Conservation (phyloP, 2,329 filamentous ascomycete species). For the Cryphonectria carpinicola region DNA sequence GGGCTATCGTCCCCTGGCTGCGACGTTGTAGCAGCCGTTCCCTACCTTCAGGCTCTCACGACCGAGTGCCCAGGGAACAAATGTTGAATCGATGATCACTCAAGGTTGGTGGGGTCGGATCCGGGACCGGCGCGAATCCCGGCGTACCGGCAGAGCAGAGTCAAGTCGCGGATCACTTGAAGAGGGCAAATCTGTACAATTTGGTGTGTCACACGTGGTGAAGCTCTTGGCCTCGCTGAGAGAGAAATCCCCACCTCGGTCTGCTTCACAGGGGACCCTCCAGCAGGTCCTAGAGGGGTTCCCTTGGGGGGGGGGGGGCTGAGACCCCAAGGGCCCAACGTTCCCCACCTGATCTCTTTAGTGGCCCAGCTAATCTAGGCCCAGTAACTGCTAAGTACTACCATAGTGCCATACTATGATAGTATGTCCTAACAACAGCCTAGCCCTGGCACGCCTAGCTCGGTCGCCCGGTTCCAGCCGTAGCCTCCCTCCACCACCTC, state of each 20-base stretch:
- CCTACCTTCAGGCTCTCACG: background rate
- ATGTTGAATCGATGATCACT: background rate
- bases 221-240: background rate
- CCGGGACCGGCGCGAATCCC: background rate
- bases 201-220: background rate
- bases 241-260: background rate
- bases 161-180: background rate
- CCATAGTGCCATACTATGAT: too few relatives aligned
- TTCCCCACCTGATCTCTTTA: background rate
- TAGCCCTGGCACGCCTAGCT: background rate
- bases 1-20: background rate
- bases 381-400: background rate
- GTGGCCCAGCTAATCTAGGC: background rate
- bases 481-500: slow-evolving; percentile 7
- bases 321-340: too few relatives aligned
- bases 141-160: background rate
- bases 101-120: background rate
- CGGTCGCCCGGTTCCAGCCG: background rate
- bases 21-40: background rate
- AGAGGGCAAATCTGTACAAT: background rate
- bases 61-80: background rate
- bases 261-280: background rate
- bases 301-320: background rate
- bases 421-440: background rate
- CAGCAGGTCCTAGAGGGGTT: too few relatives aligned